Conservation (phyloP, 495 filamentous ascomycete species). For the Collariella sp. region DNA sequence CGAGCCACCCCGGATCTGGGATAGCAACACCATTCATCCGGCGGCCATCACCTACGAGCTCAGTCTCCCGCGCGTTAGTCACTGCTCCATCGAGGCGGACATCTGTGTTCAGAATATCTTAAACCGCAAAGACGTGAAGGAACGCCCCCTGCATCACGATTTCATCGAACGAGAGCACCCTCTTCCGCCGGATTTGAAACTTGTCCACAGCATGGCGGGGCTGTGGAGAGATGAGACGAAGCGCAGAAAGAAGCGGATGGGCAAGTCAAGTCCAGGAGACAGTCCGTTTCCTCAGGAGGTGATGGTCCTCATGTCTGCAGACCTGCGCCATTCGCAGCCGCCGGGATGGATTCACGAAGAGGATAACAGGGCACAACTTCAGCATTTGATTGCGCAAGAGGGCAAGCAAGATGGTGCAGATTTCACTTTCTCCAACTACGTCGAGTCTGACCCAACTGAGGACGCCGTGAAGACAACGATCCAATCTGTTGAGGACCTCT, state of each 20-base stretch:
- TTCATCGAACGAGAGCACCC: slow-evolving; percentile 70
- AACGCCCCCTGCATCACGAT: slow-evolving; percentile 74
- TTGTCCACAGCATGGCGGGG: slow-evolving; percentile 86
- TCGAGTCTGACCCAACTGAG: slow-evolving; percentile 44
- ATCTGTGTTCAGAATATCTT: slow-evolving; percentile 80
- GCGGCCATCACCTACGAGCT: slow-evolving; percentile 50
- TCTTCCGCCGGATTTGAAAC: slow-evolving; percentile 56
- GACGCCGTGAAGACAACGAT: slow-evolving; percentile 60
- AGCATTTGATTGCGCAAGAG: slow-evolving; percentile 55
- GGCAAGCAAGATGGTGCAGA: slow-evolving; percentile 36
- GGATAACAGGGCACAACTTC: slow-evolving; percentile 60
- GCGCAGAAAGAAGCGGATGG: slow-evolving; percentile 63
- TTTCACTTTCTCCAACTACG: slow-evolving; percentile 55
- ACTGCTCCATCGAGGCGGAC: slow-evolving; percentile 84
- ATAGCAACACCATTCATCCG: slow-evolving; percentile 51
- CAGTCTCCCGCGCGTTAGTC: slow-evolving; percentile 64
- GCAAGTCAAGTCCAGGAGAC: slow-evolving; percentile 50
- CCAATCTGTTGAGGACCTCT: slow-evolving; percentile 82
- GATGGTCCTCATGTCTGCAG: slow-evolving; percentile 76
- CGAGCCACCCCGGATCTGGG: slow-evolving; percentile 61
- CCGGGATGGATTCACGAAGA: slow-evolving; percentile 87
- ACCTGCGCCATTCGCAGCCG: slow-evolving; percentile 56
- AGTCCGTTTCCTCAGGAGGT: slow-evolving; percentile 73
- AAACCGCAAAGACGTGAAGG: slow-evolving; percentile 64
- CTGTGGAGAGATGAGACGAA: slow-evolving; percentile 87